Conservation (phyloP, 2,329 filamentous ascomycete genomes). For the Aspergillus calidoustus region DNA sequence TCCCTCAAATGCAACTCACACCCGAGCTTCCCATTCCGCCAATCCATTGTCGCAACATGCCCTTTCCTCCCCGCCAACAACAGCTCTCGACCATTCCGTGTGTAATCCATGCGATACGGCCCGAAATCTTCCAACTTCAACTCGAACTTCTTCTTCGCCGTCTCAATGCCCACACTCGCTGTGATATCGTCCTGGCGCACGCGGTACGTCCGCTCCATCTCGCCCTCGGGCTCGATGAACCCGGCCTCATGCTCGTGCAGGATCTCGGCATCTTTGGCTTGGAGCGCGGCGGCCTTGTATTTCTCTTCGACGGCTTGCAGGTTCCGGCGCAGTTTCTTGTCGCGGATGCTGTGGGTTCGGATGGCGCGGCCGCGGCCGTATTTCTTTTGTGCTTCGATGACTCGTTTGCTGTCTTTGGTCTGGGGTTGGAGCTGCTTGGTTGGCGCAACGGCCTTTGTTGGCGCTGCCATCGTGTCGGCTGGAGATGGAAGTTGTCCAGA, state of each 20-base stretch:
- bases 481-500: not conserved
- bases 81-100: slow-evolving; percentile 83
- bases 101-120: slow-evolving; percentile 88
- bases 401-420: slow-evolving; percentile 42
- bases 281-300: slow-evolving; percentile 77
- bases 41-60: slow-evolving; percentile 95
- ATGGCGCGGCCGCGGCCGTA: slow-evolving; percentile 87
- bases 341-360: slow-evolving; percentile 72
- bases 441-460: slow-evolving; percentile 35
- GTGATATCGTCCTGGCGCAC: slow-evolving; percentile 87
- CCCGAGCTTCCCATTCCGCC: slow-evolving; percentile 86
- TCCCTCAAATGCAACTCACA: slow-evolving; percentile 91
- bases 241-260: slow-evolving; percentile 84
- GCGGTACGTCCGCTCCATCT: slow-evolving; percentile 90
- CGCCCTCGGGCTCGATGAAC: slow-evolving; percentile 84
- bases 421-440: slow-evolving; percentile 31
- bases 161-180: slow-evolving; percentile 74
- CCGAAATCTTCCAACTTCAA: slow-evolving; percentile 81
- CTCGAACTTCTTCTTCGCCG: slow-evolving; percentile 91
- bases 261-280: slow-evolving; percentile 91
- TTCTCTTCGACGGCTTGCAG: slow-evolving; percentile 79
- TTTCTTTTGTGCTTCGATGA: slow-evolving; percentile 65
- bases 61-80: slow-evolving; percentile 88
- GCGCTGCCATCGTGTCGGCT: slow-evolving; percentile 32
- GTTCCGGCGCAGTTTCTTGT: slow-evolving; percentile 87